These are phyloP conservation scores for Cladophialophora exuberans DNA, from an alignment of 2,329 filamentous ascomycete genomes.

Conservation along the genomic window DNA sequence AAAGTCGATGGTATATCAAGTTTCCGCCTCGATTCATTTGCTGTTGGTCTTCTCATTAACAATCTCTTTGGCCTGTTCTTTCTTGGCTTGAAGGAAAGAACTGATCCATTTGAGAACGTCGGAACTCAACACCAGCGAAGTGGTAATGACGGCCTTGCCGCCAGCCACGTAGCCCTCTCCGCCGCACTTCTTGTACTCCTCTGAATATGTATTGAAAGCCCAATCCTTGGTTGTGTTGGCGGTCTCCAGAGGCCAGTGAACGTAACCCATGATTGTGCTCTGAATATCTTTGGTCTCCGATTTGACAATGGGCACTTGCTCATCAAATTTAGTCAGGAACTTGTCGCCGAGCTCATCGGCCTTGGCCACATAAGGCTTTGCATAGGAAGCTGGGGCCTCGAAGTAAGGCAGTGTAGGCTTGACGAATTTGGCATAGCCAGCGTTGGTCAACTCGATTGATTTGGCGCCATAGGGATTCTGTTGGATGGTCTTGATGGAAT, in stretches of 20 bases:
- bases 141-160: conserved; percentile 71
- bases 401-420: conserved; percentile 80
- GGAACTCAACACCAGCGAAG: conserved; percentile 67
- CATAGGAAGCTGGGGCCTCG: conserved; percentile 75
- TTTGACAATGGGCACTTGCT: conserved; percentile 72
- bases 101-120: conserved; percentile 67
- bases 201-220: conserved; percentile 46
- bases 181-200: conserved; percentile 52
- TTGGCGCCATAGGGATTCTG: conserved; percentile 80
- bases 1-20: too few relatives aligned
- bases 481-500: conserved; percentile 77
- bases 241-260: conserved; percentile 66
- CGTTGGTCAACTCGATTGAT: conserved; percentile 74
- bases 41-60: conserved; percentile 28
- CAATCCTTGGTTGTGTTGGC: conserved; percentile 59
- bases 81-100: conserved; percentile 63
- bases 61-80: conserved; percentile 61
- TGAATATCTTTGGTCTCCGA: conserved; percentile 74
- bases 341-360: conserved; percentile 77
- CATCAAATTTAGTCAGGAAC: conserved; percentile 70
- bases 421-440: conserved; percentile 75
- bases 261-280: conserved; percentile 63
- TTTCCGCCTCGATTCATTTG: conserved; percentile 19
- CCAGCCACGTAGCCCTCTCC: conserved; percentile 65
- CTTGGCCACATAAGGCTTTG: conserved; percentile 81